These are phyloP conservation scores for Gorgonomyces haynaldii DNA, from an alignment of 192 early-diverging fungal species.

Conservation along the genomic window DNA sequence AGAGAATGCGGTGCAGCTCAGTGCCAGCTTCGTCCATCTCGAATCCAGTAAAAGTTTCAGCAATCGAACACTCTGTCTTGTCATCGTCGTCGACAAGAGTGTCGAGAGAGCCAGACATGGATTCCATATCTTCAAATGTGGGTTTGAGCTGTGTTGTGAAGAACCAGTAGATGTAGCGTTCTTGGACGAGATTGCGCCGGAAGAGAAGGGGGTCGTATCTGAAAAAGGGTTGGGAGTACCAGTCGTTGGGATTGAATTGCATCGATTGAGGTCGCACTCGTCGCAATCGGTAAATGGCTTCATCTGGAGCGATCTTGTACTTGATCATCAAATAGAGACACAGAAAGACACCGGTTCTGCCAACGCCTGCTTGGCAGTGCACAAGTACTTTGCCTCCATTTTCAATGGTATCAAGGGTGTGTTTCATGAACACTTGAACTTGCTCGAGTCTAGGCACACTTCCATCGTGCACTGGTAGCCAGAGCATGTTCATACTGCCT, in stretches of 20 bases:
- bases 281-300: conserved; percentile 24
- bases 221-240: conserved; percentile 30
- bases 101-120: too few species aligned
- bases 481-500: conserved; percentile 20
- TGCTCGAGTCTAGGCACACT: conserved; percentile 22
- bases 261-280: conserved; percentile 31
- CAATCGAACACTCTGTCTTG: too few species aligned
- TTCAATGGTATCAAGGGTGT: conserved; percentile 17
- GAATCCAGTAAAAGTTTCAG: too few species aligned
- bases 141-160: conserved; percentile 6
- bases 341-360: conserved; percentile 36
- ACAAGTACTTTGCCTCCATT: conserved; percentile 25
- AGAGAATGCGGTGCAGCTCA: too few species aligned
- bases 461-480: conserved; percentile 35
- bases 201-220: conserved; percentile 12
- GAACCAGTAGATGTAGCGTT: conserved; percentile 23
- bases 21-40: too few species aligned
- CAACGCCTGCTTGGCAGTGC: conserved; percentile 43
- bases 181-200: conserved; percentile 23
- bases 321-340: conserved; percentile 33
- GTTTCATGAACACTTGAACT: conserved; percentile 22
- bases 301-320: conserved; percentile 22
- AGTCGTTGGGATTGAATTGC: conserved; percentile 32
- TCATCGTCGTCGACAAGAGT: too few species aligned
- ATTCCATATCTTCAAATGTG: too few species aligned